Conservation (phyloP, 306 rosid species). For the Citrullus colocynthis region DNA sequence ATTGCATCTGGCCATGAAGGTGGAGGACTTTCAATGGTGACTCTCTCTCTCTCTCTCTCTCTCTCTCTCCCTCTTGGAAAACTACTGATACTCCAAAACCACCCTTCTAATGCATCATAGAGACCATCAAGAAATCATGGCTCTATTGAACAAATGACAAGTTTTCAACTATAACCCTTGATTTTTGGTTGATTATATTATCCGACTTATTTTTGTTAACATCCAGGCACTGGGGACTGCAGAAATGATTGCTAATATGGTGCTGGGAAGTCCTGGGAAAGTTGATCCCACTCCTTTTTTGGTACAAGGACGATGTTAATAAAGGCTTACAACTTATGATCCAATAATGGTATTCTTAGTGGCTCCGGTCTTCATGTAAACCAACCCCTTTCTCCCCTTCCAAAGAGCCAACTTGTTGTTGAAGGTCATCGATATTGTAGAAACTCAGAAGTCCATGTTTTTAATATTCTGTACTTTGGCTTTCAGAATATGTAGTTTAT, state of each 20-base stretch:
- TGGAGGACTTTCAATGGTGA: slow-evolving; percentile 71
- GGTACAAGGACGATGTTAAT: slow-evolving; percentile 34
- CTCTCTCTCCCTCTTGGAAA: not conserved
- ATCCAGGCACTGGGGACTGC: slow-evolving; percentile 83
- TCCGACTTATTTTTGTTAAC: slow-evolving; percentile 2
- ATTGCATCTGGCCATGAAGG: slow-evolving; percentile 98
- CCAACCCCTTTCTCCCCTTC: not conserved
- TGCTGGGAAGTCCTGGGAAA: slow-evolving; percentile 42
- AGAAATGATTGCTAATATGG: slow-evolving; percentile 63
- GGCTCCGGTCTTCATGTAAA: not conserved
- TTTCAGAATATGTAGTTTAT: not conserved
- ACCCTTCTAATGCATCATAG: slow-evolving; percentile 1
- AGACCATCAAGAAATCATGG: not conserved
- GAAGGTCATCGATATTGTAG: not conserved
- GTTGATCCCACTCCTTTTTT: slow-evolving; percentile 37
- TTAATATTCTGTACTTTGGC: not conserved
- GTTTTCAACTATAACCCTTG: not conserved
- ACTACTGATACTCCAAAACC: not conserved
- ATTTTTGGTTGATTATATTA: not conserved
- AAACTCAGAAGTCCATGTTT: not conserved
- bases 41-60: slow-evolving; percentile 2
- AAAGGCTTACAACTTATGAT: not conserved
- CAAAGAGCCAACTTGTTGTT: not conserved
- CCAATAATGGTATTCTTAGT: not conserved
- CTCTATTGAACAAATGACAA: not conserved